Evolutionary conservation across 768 basidiomycete species (phyloP).

Genomic region (Chalciporus sphaerocephalus): DNA sequence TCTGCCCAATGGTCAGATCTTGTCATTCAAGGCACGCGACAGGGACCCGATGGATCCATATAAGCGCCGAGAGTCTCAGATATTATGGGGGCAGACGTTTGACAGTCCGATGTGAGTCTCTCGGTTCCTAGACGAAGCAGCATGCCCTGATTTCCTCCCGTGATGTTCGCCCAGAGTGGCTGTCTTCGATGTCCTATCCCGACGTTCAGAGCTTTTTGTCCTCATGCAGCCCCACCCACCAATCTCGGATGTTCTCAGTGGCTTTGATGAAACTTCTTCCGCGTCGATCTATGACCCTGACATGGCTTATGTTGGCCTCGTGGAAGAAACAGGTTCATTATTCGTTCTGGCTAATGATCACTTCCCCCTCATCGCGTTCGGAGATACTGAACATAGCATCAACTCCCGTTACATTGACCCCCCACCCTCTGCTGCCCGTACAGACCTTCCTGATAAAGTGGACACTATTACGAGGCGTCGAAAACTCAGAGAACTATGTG

Average conservation of each 20-base stretch:
- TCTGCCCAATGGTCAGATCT: conserved; percentile 71
- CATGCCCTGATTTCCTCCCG: conserved; percentile 4
- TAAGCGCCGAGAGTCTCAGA: conserved; percentile 32
- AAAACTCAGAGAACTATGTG: conserved; percentile 41
- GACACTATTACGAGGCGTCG: conserved; percentile 44
- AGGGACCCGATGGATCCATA: conserved; percentile 27
- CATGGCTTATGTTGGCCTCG: conserved; percentile 77
- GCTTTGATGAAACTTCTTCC: conserved; percentile 31
- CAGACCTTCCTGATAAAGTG: conserved; percentile 38
- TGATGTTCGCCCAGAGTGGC: conserved; percentile 54
- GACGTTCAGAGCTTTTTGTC: conserved; percentile 62
- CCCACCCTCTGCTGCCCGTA: conserved; percentile 27
- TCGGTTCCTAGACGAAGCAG: neutral
- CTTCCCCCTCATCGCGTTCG: conserved; percentile 80
- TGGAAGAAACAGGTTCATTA: conserved; percentile 66
- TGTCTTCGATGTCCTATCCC: conserved; percentile 67
- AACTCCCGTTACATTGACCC: conserved; percentile 35
- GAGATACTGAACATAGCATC: conserved; percentile 38
- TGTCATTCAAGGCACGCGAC: conserved; percentile 58
- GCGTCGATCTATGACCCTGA: conserved; percentile 43
- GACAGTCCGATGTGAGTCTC: conserved; percentile 60
- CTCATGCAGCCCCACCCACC: conserved; percentile 83
- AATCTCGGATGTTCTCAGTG: conserved; percentile 66
- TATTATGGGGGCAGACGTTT: conserved; percentile 60
- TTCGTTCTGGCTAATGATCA: conserved; percentile 81